These are phyloP conservation scores for Wallemia hederae DNA, from an alignment of 1,284 basidiomycete genomes.

Conservation along the genomic window DNA sequence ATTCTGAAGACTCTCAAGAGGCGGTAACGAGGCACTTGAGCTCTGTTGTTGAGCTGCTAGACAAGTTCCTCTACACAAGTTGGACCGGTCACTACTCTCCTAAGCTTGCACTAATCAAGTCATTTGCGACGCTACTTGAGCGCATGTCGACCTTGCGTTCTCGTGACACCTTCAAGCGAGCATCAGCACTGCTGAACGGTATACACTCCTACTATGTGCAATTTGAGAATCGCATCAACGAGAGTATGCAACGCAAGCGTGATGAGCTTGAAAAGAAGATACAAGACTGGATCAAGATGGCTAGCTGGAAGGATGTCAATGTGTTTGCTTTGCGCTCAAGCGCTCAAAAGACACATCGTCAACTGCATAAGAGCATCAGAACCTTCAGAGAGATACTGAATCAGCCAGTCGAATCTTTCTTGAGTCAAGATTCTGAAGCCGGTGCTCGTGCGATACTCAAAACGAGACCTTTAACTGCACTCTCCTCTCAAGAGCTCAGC, in stretches of 20 bases:
- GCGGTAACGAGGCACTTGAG: conserved; percentile 28
- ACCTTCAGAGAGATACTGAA: conserved; percentile 73
- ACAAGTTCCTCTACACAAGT: conserved; percentile 47
- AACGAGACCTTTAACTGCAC: neutral
- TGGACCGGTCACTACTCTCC: conserved; percentile 53
- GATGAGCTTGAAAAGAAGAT: conserved; percentile 48
- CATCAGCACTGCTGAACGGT: conserved; percentile 28
- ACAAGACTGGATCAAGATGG: conserved; percentile 61
- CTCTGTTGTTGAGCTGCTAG: conserved; percentile 44
- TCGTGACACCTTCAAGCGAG: conserved; percentile 14
- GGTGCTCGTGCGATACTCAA: neutral
- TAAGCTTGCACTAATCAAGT: conserved; percentile 37
- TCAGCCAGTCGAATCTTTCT: conserved; percentile 28
- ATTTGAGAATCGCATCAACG: conserved; percentile 26
- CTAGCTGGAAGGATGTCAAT: conserved; percentile 95
- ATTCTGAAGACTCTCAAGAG: conserved; percentile 13
- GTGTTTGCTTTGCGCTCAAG: conserved; percentile 78
- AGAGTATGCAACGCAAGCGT: conserved; percentile 30
- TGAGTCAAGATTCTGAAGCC: conserved; percentile 3
- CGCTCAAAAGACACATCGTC: conserved; percentile 65
- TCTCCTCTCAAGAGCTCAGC: neutral
- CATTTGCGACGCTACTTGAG: conserved; percentile 30
- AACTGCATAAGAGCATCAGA: conserved; percentile 66
- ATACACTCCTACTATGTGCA: conserved; percentile 37
- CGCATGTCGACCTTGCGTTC: conserved; percentile 11